These are phyloP conservation scores for Eucalyptus globulus DNA, from an alignment of 345 rosid genomes.

Conservation along the genomic window DNA sequence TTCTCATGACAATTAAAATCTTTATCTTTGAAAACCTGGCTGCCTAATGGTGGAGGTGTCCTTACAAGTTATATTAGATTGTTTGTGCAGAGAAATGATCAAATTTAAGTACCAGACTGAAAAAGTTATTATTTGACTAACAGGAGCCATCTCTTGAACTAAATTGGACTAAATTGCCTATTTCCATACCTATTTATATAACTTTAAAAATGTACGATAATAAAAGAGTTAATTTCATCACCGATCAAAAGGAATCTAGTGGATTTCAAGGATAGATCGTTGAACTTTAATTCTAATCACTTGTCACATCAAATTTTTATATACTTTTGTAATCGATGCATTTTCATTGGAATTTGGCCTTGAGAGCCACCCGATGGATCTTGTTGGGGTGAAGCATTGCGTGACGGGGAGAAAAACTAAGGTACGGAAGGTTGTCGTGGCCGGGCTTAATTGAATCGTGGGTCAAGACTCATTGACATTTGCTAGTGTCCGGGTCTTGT, in stretches of 20 bases:
- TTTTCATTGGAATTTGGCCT: background rate
- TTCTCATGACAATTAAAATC: fast-evolving
- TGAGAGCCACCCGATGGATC: background rate
- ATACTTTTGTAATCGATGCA: background rate
- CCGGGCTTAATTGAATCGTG: background rate
- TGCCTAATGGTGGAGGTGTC: background rate
- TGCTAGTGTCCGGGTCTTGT: background rate
- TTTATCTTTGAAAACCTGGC: background rate
- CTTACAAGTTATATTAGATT: background rate
- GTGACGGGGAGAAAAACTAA: background rate
- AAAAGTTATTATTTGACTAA: background rate
- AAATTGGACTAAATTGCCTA: background rate
- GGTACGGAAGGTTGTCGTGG: background rate
- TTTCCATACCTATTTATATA: background rate
- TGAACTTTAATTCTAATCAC: background rate
- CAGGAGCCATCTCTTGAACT: background rate
- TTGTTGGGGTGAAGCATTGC: fast-evolving
- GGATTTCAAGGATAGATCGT: background rate
- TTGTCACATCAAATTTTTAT: background rate
- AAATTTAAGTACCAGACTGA: background rate
- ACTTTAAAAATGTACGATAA: background rate
- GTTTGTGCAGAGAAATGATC: background rate
- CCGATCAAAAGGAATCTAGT: background rate
- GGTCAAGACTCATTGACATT: background rate
- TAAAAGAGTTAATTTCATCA: background rate